phyloP scores from a whole-genome alignment of 495 filamentous ascomycete genomes.

The Penicillium malachiteum region DNA sequence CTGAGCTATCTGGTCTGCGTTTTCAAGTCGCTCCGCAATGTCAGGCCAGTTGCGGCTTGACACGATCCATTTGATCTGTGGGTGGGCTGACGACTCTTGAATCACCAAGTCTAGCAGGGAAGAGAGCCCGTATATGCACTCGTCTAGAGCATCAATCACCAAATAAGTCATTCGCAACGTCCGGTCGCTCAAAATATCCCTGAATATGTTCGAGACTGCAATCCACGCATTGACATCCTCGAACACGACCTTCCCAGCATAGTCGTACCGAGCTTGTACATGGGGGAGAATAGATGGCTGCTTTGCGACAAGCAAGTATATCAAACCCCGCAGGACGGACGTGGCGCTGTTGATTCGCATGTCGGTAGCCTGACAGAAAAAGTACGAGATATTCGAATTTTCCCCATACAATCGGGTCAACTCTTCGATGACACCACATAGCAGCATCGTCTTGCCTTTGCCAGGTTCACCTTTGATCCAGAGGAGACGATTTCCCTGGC shows the following conservation, averaged over 20 bases:
- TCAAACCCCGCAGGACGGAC: conserved; percentile 40
- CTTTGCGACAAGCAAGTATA: conserved; percentile 36
- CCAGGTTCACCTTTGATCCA: conserved; percentile 31
- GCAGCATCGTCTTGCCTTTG: conserved; percentile 42
- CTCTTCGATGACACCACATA: conserved; percentile 43
- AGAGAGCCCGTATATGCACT: conserved; percentile 32
- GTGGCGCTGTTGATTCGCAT: conserved; percentile 35
- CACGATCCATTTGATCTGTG: conserved; percentile 35
- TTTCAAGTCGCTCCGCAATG: conserved; percentile 19
- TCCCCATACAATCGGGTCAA: conserved; percentile 12
- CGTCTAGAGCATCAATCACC: conserved; percentile 51
- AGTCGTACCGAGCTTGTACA: conserved; percentile 17
- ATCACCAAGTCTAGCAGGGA: conserved; percentile 32
- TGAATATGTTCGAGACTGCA: conserved; percentile 29
- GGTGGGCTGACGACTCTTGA: too few species aligned
- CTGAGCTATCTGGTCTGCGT: not conserved
- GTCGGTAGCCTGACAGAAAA: conserved; percentile 47
- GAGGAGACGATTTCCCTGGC: conserved; percentile 5
- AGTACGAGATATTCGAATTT: conserved; percentile 35
- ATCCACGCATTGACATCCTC: conserved; percentile 35
- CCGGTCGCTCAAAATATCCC: conserved; percentile 33
- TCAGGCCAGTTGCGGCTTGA: conserved; percentile 28
- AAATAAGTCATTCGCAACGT: conserved; percentile 27
- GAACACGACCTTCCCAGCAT: conserved; percentile 28
- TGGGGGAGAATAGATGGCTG: conserved; percentile 33